Base-by-base conservation (phyloP, 2,329 filamentous ascomycete genomes). In the Paracoccidioides lutzii region DNA sequence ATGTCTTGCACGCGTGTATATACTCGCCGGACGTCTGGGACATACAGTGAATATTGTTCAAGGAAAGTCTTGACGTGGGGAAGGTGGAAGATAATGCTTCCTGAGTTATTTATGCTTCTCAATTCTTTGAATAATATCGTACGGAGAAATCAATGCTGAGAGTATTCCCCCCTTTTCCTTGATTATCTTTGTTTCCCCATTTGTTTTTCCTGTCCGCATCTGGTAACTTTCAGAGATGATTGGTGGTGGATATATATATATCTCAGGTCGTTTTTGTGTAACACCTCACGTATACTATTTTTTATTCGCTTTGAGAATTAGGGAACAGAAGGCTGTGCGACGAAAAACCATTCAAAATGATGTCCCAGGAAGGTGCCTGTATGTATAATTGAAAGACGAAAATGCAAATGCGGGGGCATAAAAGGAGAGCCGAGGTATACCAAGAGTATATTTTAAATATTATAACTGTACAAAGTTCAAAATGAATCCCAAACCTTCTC, bases 401-500 rank as follows among this genome's bases (percentile, higher is more conserved):
- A 10, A 38, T 33, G 37, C 12, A 42, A 33, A 52, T 38, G 38
- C 14, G 38, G 50, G 38, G 50, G 9, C 4, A 22, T 22, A 22
- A 22, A 22, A 22, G 22, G 22, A 22, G 28, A 51, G 22, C 33
- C 22, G 9, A 42, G 50, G 50, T 58, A 58, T 48, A 48, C 59
- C 5, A 48, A 9, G 10, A 12, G 22, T 10, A 28, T 10, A 28
- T 14, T 41, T 28, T 28, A 38, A 15, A 28, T 10, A 28, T 14
- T 41, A 37, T 28, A 38, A 15, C 10, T 15, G 37, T 43, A 51
- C 15, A 44, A 50, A 42, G 5, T n/a, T 12, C 42, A 12, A 42
- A 42, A 8, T 33, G 12, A 7, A 38, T 43, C 5, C 9, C 9
- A 28, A 15, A 33, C 38, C 30, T 42, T 33, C 7, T 45, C 40